Evolutionary conservation across 2,329 filamentous ascomycete genomes (phyloP).

Genomic region (Podosphaera aphanis): DNA sequence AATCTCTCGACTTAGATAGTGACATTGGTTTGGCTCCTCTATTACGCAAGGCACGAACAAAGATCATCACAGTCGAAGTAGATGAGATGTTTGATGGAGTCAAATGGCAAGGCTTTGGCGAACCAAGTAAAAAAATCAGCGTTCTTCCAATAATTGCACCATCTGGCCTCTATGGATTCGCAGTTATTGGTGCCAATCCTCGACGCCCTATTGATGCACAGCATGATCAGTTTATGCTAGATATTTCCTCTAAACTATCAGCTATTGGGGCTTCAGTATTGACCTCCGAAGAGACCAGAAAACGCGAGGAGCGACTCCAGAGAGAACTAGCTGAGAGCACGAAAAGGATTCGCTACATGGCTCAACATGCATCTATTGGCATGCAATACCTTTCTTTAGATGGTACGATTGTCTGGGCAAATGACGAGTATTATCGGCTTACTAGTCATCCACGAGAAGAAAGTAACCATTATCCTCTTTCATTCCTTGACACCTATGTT

Average conservation of each 20-base stretch:
- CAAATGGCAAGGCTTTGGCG: constrained; percentile 9
- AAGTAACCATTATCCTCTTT: constrained; percentile 5
- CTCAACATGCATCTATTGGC: constrained; percentile 12
- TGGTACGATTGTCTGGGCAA: constrained; percentile 11
- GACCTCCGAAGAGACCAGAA: constrained; percentile 9
- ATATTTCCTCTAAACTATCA: constrained; percentile 9
- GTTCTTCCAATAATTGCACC: constrained; percentile 8
- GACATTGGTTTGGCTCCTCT: constrained; percentile 8
- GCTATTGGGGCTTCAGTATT: constrained; percentile 8
- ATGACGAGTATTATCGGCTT: constrained; percentile 11
- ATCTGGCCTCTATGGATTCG: constrained; percentile 8
- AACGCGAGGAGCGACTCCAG: constrained; percentile 6
- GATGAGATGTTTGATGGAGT: constrained; percentile 9
- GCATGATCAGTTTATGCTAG: constrained; percentile 10
- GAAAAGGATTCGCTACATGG: constrained; percentile 12
- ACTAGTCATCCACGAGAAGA: constrained; percentile 6
- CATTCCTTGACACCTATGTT: constrained; percentile 9
- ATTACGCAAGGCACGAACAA: constrained; percentile 6
- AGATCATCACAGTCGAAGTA: constrained; percentile 7
- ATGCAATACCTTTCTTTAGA: constrained; percentile 11
- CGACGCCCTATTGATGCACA: constrained; percentile 10
- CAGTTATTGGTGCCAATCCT: constrained; percentile 11
- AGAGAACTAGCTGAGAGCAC: constrained; percentile 7
- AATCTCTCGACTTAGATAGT: constrained; percentile 7
- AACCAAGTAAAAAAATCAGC: constrained; percentile 8